A percentile compares a stretch with the other conserved stretches of the same genome.
Conservation (phyloP, 2,329 filamentous ascomycete species). For the Atkinsonella texensis region DNA sequence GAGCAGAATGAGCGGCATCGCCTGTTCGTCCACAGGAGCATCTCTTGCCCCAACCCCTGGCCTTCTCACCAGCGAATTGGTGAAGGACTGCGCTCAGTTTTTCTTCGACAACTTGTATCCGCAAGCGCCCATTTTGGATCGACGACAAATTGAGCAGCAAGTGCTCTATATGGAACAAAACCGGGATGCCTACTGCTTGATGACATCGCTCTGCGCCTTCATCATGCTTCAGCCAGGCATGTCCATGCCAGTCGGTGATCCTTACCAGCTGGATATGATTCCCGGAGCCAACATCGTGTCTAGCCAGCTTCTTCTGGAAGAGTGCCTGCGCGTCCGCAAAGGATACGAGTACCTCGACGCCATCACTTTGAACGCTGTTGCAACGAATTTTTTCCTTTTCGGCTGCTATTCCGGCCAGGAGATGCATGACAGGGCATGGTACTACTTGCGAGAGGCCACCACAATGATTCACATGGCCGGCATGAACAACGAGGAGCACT, state of each 20-base stretch:
- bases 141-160: conserved; percentile 44
- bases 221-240: conserved; percentile 60
- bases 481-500: conserved; percentile 52
- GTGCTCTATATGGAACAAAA: conserved; percentile 49
- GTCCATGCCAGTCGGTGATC: conserved; percentile 44
- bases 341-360: conserved; percentile 47
- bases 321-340: conserved; percentile 52
- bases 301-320: conserved; percentile 54
- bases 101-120: conserved; percentile 58
- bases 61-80: conserved; percentile 47
- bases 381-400: conserved; percentile 72
- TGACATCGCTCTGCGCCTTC: conserved; percentile 54
- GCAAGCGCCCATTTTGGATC: conserved; percentile 50
- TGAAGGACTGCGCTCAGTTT: conserved; percentile 55
- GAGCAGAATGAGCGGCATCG: conserved; percentile 44
- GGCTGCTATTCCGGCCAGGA: conserved; percentile 60
- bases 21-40: conserved; percentile 33
- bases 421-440: conserved; percentile 67
- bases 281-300: conserved; percentile 50
- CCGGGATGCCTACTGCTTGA: conserved; percentile 50
- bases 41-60: conserved; percentile 44
- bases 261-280: conserved; percentile 42
- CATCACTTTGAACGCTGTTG: conserved; percentile 44
- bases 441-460: conserved; percentile 63
- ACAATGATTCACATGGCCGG: conserved; percentile 52